Percentiles rank a stretch among this genome's conserved stretches.
Conservation (phyloP, 768 basidiomycete species). For the Lenzites betulinus region DNA sequence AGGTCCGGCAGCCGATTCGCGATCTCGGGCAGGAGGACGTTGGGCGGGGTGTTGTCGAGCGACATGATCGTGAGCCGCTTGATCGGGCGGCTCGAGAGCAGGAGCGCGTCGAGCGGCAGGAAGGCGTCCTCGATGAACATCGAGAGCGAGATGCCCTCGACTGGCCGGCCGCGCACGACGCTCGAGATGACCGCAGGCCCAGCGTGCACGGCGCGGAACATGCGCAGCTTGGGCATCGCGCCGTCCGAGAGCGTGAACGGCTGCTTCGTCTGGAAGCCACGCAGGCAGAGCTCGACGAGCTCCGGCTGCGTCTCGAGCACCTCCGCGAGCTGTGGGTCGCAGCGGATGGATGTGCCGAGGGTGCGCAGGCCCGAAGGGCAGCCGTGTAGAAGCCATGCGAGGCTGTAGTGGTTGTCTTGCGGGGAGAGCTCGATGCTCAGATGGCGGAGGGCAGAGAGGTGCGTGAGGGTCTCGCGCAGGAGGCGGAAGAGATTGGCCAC, state of each 20-base stretch:
- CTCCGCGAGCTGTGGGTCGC: slow-evolving; percentile 45
- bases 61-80: slow-evolving; percentile 58
- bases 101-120: slow-evolving; percentile 47
- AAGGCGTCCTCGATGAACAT: slow-evolving; percentile 44
- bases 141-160: slow-evolving; percentile 55
- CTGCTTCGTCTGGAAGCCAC: slow-evolving; percentile 48
- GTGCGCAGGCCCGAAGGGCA: slow-evolving; percentile 47
- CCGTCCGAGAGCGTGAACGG: slow-evolving; percentile 36
- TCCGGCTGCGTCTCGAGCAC: slow-evolving; percentile 54
- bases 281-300: slow-evolving; percentile 55
- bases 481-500: slow-evolving; percentile 53
- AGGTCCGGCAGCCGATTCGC: slow-evolving; percentile 48
- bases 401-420: slow-evolving; percentile 34
- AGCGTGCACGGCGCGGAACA: slow-evolving; percentile 57
- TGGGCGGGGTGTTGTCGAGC: slow-evolving; percentile 50
- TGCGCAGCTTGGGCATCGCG: slow-evolving; percentile 49
- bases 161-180: slow-evolving; percentile 49
- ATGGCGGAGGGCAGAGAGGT: slow-evolving; percentile 40
- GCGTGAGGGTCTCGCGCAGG: slow-evolving; percentile 45
- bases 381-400: slow-evolving; percentile 51
- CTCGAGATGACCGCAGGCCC: slow-evolving; percentile 46
- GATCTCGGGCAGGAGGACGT: slow-evolving; percentile 49
- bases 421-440: slow-evolving; percentile 54
- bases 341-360: slow-evolving; percentile 60
- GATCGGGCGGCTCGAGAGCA: slow-evolving; percentile 41